A percentile compares a stretch with the other conserved stretches of the same genome.
Evolutionary conservation across 345 rosid species (phyloP).

Genomic region (Citrus reticulata): DNA sequence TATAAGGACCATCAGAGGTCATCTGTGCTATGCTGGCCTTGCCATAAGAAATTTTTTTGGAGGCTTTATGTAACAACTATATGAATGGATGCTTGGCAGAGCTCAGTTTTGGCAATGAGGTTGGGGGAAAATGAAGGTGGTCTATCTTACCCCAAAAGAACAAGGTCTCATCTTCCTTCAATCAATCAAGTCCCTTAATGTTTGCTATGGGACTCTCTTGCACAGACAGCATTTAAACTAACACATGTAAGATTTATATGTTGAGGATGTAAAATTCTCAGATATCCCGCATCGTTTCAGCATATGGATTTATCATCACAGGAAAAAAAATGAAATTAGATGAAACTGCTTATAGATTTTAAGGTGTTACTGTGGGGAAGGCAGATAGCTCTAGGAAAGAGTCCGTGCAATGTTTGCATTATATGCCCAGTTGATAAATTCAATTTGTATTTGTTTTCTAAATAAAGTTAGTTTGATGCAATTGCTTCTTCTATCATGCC

Average conservation of each 20-base stretch:
- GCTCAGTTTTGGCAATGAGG: neutral
- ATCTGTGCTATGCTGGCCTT: neutral
- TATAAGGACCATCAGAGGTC: neutral
- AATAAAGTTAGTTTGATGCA: constrained; percentile 8
- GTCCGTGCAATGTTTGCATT: neutral
- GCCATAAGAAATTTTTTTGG: neutral
- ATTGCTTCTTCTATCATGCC: constrained; percentile 1
- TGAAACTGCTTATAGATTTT: neutral
- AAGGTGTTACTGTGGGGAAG: neutral
- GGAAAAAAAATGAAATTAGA: neutral
- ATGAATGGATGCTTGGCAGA: neutral
- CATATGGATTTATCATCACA: neutral
- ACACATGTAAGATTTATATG: too few relatives aligned
- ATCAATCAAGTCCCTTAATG: neutral
- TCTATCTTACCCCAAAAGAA: neutral
- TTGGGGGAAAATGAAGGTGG: neutral
- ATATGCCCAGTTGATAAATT: neutral
- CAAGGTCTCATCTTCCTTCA: neutral
- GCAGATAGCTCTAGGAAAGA: constrained; percentile 2
- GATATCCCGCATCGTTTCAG: neutral
- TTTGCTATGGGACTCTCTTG: neutral
- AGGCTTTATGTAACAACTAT: neutral
- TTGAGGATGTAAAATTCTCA: too few relatives aligned
- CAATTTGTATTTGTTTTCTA: neutral
- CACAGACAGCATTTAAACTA: too few relatives aligned